Evolutionary conservation across 2,329 filamentous ascomycete species (phyloP).

Genomic region (Paraphoma chrysanthemicola): DNA sequence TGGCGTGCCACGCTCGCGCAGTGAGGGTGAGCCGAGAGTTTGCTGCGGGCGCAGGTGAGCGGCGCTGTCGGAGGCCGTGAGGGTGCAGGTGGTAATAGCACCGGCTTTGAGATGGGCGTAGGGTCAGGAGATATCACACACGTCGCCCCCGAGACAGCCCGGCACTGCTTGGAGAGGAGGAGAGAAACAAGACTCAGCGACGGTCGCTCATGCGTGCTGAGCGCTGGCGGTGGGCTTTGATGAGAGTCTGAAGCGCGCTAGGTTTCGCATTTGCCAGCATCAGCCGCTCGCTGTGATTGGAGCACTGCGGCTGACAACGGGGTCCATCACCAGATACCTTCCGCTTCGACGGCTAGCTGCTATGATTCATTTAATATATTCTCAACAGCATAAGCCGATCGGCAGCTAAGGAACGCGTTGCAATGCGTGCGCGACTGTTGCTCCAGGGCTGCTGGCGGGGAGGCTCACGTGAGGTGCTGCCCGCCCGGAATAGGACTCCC

Average conservation of each 20-base stretch:
- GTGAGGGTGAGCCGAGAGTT: background rate
- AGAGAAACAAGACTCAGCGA: slow-evolving; percentile 12
- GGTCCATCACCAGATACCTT: background rate
- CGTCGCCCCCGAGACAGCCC: slow-evolving; percentile 8
- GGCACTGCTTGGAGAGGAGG: background rate
- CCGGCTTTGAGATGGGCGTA: background rate
- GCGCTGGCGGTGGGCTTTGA: background rate
- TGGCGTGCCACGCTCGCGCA: background rate
- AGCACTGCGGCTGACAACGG: too few relatives aligned
- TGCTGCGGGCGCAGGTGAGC: slow-evolving; percentile 3
- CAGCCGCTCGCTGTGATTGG: slow-evolving; percentile 1
- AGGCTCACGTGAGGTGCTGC: background rate
- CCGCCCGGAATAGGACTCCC: slow-evolving; percentile 8
- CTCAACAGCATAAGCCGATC: slow-evolving; percentile 7
- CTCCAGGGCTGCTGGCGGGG: background rate
- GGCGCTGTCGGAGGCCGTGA: slow-evolving; percentile 9
- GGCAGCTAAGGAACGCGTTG: slow-evolving; percentile 1
- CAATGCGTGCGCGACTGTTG: background rate
- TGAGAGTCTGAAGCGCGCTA: slow-evolving; percentile 1
- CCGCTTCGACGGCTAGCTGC: background rate
- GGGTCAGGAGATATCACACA: slow-evolving; percentile 13
- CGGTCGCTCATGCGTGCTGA: slow-evolving; percentile 7
- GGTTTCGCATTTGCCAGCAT: background rate
- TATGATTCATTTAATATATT: slow-evolving; percentile 4
- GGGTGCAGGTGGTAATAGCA: slow-evolving; percentile 5